A percentile compares a stretch with the other conserved stretches of the same genome.
Evolutionary conservation across 352 stramenopile species (phyloP).

Genomic region (Phytophthora sansomeana): DNA sequence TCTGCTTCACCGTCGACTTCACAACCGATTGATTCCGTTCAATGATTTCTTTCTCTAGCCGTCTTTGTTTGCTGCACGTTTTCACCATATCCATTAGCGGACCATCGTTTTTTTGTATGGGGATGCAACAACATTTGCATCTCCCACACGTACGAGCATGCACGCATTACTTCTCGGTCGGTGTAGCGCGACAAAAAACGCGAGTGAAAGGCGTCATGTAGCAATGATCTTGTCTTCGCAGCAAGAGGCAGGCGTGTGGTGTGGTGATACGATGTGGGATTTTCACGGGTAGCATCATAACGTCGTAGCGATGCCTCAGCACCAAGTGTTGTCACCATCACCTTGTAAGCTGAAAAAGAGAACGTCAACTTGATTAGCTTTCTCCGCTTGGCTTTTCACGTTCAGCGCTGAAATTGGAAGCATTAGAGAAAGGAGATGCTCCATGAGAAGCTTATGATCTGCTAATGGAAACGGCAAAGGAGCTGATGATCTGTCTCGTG

Average conservation of each 20-base stretch:
- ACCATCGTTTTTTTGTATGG: background rate
- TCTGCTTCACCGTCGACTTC: constrained; percentile 3
- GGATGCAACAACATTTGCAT: constrained; percentile 17
- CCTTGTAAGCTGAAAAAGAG: constrained; percentile 9
- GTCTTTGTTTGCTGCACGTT: background rate
- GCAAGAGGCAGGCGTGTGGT: background rate
- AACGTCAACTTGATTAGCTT: constrained; percentile 14
- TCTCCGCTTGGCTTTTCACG: constrained; percentile 8
- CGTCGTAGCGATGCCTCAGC: background rate
- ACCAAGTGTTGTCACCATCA: background rate
- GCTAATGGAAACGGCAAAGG: background rate
- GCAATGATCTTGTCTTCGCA: background rate
- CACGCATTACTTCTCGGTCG: constrained; percentile 10
- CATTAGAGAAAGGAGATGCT: constrained; percentile 13
- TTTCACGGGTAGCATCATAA: background rate
- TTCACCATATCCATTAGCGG: constrained; percentile 9
- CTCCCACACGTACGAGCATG: constrained; percentile 7
- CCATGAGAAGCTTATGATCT: background rate
- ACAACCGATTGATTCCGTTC: constrained; percentile 8
- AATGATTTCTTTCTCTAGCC: constrained; percentile 3
- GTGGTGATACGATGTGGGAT: constrained; percentile 2
- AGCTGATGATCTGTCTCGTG: background rate
- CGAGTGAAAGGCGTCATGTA: constrained; percentile 4
- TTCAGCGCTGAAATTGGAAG: constrained; percentile 5
- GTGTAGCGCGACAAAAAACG: constrained; percentile 16